These are phyloP conservation scores for Suillus alpinus DNA, from an alignment of 768 basidiomycete species.

Conservation along the genomic window DNA sequence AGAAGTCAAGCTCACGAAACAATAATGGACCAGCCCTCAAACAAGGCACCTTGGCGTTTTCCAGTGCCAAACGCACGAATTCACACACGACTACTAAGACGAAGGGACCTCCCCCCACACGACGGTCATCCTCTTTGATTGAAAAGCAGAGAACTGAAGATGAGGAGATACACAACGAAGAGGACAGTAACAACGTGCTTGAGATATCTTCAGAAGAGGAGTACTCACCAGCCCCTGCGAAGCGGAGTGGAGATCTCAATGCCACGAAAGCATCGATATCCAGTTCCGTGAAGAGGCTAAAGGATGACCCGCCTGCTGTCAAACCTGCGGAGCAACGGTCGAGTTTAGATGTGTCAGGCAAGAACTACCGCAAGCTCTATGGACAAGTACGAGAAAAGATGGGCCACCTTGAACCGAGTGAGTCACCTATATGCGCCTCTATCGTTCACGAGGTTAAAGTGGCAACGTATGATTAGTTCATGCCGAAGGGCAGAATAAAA, in stretches of 20 bases:
- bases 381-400: conserved; percentile 48
- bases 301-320: conserved; percentile 4
- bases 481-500: conserved; percentile 52
- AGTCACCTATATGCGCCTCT: conserved; percentile 26
- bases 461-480: conserved; percentile 53
- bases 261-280: conserved; percentile 17
- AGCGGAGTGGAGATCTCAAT: conserved; percentile 17
- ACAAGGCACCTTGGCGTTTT: conserved; percentile 46
- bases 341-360: conserved; percentile 42
- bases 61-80: conserved; percentile 44
- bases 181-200: background rate
- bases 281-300: conserved; percentile 1
- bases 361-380: conserved; percentile 52
- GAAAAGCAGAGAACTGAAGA: conserved; percentile 7
- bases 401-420: conserved; percentile 59
- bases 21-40: conserved; percentile 27
- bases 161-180: background rate
- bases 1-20: background rate
- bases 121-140: background rate
- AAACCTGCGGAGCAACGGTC: conserved; percentile 12
- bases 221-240: conserved; percentile 1
- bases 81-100: conserved; percentile 20
- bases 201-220: conserved; percentile 25
- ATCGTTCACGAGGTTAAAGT: background rate
- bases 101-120: conserved; percentile 9